phyloP scores from a whole-genome alignment of 208 protist genomes.

The Porcisia hertigi region DNA sequence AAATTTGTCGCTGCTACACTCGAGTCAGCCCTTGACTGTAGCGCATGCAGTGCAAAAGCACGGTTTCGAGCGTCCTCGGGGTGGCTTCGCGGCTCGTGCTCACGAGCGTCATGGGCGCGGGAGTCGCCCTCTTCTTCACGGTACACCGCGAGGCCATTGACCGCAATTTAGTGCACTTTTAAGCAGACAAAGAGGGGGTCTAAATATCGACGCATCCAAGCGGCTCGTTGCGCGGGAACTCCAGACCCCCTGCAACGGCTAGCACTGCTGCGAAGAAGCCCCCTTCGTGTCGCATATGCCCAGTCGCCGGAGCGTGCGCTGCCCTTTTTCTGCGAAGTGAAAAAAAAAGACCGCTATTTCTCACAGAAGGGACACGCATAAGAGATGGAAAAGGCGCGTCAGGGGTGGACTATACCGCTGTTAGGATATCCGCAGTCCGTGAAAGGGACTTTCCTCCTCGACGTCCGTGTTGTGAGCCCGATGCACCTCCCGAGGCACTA shows the following conservation, averaged over 20 bases:
- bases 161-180: conserved; percentile 32
- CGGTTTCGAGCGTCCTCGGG: conserved; percentile 12
- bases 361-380: too few relatives aligned
- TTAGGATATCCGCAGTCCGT: too few relatives aligned
- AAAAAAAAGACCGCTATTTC: too few relatives aligned
- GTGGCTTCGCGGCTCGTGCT: conserved; percentile 44
- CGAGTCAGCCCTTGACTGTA: conserved; percentile 36
- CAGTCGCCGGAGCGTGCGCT: conserved; percentile 15
- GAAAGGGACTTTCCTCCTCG: too few relatives aligned
- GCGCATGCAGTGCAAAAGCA: too few relatives aligned
- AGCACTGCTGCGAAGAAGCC: conserved; percentile 56
- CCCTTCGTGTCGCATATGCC: conserved; percentile 66
- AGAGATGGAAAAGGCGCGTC: too few relatives aligned
- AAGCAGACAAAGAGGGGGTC: conserved; percentile 17
- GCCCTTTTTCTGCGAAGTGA: too few relatives aligned
- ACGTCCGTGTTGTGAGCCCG: too few relatives aligned
- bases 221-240: too few relatives aligned
- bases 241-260: conserved; percentile 23
- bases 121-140: conserved; percentile 41
- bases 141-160: conserved; percentile 36
- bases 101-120: conserved; percentile 50
- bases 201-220: too few relatives aligned
- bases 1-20: conserved; percentile 42
- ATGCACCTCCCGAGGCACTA: too few relatives aligned
- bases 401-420: too few relatives aligned